Evolutionary conservation across 768 basidiomycete genomes (phyloP).

Genomic region (Coprinopsis strossmayeri): DNA sequence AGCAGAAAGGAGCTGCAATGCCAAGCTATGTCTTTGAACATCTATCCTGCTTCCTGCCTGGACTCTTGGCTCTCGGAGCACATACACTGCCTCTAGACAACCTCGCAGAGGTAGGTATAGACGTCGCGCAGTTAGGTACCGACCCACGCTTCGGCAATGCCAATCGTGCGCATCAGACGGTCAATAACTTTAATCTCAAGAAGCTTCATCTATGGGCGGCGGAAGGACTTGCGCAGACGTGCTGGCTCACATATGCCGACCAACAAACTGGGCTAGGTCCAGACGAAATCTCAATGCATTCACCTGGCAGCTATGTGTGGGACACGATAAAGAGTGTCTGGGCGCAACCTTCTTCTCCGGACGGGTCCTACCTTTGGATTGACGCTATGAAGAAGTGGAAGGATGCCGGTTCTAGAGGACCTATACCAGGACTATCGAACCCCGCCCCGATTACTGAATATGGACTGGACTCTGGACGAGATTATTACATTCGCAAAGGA

Average conservation of each 20-base stretch:
- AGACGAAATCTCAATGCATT: constrained; percentile 43
- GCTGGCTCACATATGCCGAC: constrained; percentile 67
- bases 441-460: constrained; percentile 22
- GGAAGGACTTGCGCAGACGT: constrained; percentile 65
- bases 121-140: constrained; percentile 35
- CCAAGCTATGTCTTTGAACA: constrained; percentile 60
- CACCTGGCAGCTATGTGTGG: background rate
- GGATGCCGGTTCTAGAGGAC: constrained; percentile 33
- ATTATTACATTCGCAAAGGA: constrained; percentile 43
- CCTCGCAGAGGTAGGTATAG: constrained; percentile 41
- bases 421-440: constrained; percentile 48
- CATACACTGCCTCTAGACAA: constrained; percentile 54
- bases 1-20: constrained; percentile 19
- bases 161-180: constrained; percentile 25
- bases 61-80: constrained; percentile 65
- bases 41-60: constrained; percentile 73
- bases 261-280: constrained; percentile 63
- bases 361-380: constrained; percentile 35
- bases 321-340: constrained; percentile 2
- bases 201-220: constrained; percentile 73
- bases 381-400: constrained; percentile 45
- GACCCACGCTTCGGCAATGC: constrained; percentile 28
- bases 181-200: constrained; percentile 44
- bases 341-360: constrained; percentile 5
- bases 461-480: constrained; percentile 26